Evolutionary conservation across 139 green algal species (phyloP).

Genomic region (Coelastrella sp.): DNA sequence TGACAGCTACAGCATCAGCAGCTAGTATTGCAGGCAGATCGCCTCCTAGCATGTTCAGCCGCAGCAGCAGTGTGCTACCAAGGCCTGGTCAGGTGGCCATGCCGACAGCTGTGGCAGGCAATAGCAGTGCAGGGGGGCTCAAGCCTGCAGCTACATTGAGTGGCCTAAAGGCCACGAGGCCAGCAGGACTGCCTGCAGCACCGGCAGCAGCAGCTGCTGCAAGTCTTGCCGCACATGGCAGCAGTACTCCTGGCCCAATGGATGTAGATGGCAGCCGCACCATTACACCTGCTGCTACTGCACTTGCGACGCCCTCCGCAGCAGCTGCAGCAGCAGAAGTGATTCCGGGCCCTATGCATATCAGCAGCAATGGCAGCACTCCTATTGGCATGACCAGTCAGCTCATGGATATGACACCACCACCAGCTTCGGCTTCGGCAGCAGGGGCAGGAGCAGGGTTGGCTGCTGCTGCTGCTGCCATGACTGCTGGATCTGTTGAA

Average conservation of each 20-base stretch:
- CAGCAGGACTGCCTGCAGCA: not conserved
- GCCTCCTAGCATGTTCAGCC: too few relatives aligned
- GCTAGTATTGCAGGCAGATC: too few relatives aligned
- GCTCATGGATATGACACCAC: not conserved
- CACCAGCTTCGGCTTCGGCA: not conserved
- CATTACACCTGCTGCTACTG: not conserved
- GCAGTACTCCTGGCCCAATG: not conserved
- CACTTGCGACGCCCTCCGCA: not conserved
- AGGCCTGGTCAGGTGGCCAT: too few relatives aligned
- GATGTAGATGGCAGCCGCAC: not conserved
- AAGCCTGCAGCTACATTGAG: too few relatives aligned
- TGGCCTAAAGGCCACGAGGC: not conserved
- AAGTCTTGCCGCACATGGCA: not conserved
- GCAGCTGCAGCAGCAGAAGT: not conserved
- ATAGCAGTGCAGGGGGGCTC: too few relatives aligned
- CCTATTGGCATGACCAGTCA: not conserved
- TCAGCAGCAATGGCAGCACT: not conserved
- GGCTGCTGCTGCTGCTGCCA: not conserved
- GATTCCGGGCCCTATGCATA: not conserved
- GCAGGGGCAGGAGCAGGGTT: not conserved
- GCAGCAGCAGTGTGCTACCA: too few relatives aligned
- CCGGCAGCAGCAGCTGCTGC: not conserved
- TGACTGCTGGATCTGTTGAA: not conserved
- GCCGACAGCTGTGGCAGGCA: too few relatives aligned
- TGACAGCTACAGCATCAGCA: too few relatives aligned